Evolutionary conservation across 331 rosid genomes (phyloP).

Genomic region (Acacia pycnantha): DNA sequence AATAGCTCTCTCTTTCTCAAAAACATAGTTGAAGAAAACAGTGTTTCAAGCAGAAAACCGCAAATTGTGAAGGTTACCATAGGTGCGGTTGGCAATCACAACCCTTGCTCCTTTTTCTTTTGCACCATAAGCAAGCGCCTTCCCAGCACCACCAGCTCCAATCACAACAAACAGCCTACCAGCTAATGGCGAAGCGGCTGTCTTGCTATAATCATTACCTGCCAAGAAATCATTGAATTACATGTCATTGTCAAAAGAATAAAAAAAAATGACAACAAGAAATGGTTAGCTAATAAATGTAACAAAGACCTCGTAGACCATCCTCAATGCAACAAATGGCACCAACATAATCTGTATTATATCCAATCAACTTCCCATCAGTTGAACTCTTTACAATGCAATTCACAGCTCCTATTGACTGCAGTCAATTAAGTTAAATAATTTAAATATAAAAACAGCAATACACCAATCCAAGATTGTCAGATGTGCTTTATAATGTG

Average conservation of each 20-base stretch:
- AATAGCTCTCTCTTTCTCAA: neutral
- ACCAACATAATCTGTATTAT: conserved; percentile 82
- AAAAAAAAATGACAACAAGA: conserved; percentile 14
- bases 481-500: conserved; percentile 10
- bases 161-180: conserved; percentile 87
- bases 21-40: neutral
- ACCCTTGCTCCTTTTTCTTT: conserved; percentile 87
- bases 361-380: conserved; percentile 87
- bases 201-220: conserved; percentile 47
- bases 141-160: conserved; percentile 98
- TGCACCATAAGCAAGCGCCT: conserved; percentile 97
- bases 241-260: conserved; percentile 13
- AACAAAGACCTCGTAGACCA: conserved; percentile 66
- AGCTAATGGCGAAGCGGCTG: conserved; percentile 66
- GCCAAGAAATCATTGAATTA: conserved; percentile 23
- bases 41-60: neutral
- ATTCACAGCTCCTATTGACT: conserved; percentile 96
- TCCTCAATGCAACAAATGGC: conserved; percentile 90
- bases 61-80: conserved; percentile 50
- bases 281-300: conserved; percentile 26
- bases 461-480: conserved; percentile 19
- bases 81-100: conserved; percentile 93
- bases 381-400: conserved; percentile 68
- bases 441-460: neutral
- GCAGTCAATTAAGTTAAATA: conserved; percentile 31